phyloP scores from a whole-genome alignment of 176 grass and related monocot species.

The Phoenix roebelenii region DNA sequence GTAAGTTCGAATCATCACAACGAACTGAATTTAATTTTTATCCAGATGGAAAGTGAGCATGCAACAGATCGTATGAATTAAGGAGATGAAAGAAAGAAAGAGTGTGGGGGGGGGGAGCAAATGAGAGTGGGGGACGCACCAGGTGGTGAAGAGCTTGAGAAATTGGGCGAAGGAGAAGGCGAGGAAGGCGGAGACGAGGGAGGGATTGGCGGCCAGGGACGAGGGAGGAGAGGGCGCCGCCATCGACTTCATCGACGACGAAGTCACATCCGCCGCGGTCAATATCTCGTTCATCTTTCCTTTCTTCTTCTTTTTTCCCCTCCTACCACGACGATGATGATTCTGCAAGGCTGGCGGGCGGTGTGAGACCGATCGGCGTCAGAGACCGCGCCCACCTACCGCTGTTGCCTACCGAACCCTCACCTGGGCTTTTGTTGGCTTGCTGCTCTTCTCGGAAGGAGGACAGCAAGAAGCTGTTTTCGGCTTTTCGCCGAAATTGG shows the following conservation, averaged over 20 bases:
- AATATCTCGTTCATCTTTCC: slow-evolving; percentile 52
- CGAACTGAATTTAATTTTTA: no score
- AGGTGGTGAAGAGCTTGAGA: slow-evolving; percentile 74
- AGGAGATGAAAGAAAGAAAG: not conserved
- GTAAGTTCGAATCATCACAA: no score
- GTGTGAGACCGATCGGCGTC: no score
- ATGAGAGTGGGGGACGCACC: slow-evolving; percentile 23
- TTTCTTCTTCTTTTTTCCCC: not conserved
- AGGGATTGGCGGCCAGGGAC: slow-evolving; percentile 34
- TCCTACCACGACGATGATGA: no score
- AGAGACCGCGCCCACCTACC: no score
- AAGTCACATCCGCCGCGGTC: slow-evolving; percentile 26
- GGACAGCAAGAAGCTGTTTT: no score
- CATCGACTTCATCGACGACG: slow-evolving; percentile 11
- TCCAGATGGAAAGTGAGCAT: not conserved
- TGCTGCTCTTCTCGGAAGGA: no score
- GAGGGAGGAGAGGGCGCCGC: slow-evolving; percentile 6
- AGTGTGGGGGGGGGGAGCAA: not conserved
- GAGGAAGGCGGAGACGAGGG: slow-evolving; percentile 58
- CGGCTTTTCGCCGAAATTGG: no score
- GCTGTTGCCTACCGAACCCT: no score
- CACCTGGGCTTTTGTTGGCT: no score
- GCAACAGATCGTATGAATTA: slow-evolving; percentile 7
- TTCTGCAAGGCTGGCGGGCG: no score
- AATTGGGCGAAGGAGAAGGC: slow-evolving; percentile 68